Conservation (phyloP, 2,329 filamentous ascomycete species). For the Fusarium pseudoanthophilum region DNA sequence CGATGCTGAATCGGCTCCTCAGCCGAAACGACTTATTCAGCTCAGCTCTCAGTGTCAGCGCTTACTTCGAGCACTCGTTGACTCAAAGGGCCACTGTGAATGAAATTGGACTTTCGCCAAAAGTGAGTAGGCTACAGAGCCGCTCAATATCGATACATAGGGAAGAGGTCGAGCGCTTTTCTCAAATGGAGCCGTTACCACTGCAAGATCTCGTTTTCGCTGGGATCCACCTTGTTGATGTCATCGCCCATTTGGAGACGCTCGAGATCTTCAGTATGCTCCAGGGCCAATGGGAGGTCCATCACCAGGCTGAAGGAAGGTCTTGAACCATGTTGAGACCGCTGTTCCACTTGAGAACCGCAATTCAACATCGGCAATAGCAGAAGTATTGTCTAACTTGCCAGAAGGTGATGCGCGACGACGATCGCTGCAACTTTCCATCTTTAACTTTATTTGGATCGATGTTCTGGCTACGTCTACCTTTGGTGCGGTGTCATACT, state of each 20-base stretch:
- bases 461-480: not conserved
- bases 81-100: not conserved
- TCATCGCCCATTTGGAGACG: not conserved
- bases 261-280: conserved; percentile 7
- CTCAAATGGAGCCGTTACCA: not conserved
- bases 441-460: conserved; percentile 2
- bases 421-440: not conserved
- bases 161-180: not conserved
- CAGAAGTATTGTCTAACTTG: not conserved
- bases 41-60: not conserved
- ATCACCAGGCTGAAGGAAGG: conserved; percentile 1
- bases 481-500: not conserved
- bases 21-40: not conserved
- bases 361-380: not conserved
- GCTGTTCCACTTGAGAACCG: not conserved
- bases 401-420: not conserved
- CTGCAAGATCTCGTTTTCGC: not conserved
- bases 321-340: not conserved
- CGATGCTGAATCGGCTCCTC: not conserved
- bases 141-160: not conserved
- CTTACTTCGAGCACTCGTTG: not conserved
- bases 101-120: not conserved
- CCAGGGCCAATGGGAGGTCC: not conserved
- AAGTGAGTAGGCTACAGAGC: not conserved
- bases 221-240: not conserved